These are phyloP conservation scores for Entamoeba moshkovskii DNA, from an alignment of 208 protist species.

Conservation along the genomic window DNA sequence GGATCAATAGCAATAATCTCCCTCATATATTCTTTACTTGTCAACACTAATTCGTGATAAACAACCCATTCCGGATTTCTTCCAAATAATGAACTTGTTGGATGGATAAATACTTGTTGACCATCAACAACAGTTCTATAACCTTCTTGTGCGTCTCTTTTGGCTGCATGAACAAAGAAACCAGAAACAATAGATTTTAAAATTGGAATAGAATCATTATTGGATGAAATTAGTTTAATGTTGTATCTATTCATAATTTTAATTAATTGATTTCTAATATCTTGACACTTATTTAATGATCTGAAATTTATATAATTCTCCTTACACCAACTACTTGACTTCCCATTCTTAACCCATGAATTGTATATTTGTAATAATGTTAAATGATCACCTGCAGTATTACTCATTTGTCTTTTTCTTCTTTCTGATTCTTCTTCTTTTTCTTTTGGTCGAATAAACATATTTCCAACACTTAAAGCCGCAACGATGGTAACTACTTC, in stretches of 20 bases:
- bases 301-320: constrained; percentile 86
- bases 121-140: not conserved
- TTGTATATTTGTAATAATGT: constrained; percentile 90
- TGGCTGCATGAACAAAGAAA: constrained; percentile 57
- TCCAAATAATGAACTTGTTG: not conserved
- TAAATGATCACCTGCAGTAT: constrained; percentile 75
- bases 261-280: constrained; percentile 80
- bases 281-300: constrained; percentile 54
- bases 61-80: not conserved
- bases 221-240: constrained; percentile 44
- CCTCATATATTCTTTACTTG: constrained; percentile 22
- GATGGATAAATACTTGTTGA: not conserved
- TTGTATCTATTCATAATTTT: constrained; percentile 67
- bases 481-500: not conserved
- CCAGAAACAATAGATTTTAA: constrained; percentile 71
- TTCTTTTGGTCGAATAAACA: not conserved
- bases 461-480: not conserved
- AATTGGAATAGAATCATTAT: constrained; percentile 30
- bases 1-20: constrained; percentile 80
- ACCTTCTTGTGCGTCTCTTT: not conserved
- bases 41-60: not conserved
- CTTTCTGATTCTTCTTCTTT: constrained; percentile 49
- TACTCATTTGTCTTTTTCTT: constrained; percentile 67
- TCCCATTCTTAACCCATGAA: constrained; percentile 69
- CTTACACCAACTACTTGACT: constrained; percentile 69